Percentiles rank a stretch among this genome's conserved stretches.
Evolutionary conservation across 2,329 filamentous ascomycete genomes (phyloP).

Genomic region (Penicillium paneum): DNA sequence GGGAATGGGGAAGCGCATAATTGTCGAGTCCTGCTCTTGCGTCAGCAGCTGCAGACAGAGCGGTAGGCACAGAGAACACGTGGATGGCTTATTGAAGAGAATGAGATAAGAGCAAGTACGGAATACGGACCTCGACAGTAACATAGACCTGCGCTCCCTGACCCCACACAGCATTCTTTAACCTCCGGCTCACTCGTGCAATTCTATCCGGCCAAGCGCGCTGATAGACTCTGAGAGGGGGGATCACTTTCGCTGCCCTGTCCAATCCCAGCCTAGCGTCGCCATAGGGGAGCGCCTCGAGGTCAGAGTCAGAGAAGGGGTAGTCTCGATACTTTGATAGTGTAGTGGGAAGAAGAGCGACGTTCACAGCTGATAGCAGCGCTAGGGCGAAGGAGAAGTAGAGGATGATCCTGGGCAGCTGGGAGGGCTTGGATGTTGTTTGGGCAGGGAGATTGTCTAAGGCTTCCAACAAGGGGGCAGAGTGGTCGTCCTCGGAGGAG

Average conservation of each 20-base stretch:
- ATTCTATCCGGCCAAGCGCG: slow-evolving; percentile 3
- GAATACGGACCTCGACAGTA: slow-evolving; percentile 1
- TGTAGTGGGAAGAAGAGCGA: not conserved
- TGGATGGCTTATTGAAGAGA: not conserved
- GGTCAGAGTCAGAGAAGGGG: not conserved
- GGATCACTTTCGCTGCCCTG: not conserved
- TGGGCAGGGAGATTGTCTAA: not conserved
- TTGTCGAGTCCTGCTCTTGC: not conserved
- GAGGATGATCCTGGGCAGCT: not conserved
- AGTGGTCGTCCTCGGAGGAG: slow-evolving; percentile 1
- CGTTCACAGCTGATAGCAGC: not conserved
- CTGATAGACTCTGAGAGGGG: not conserved
- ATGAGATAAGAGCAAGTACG: not conserved
- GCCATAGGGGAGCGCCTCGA: slow-evolving; percentile 1
- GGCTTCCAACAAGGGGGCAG: not conserved
- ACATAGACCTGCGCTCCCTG: not conserved
- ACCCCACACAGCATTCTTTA: slow-evolving; percentile 1
- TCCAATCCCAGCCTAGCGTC: not conserved
- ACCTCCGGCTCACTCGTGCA: not conserved
- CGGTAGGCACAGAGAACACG: not conserved
- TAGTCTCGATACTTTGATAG: not conserved
- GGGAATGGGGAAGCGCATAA: not conserved
- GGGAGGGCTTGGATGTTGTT: not conserved
- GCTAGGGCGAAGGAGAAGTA: not conserved
- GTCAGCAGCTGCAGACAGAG: not conserved